Percentiles rank a stretch among this genome's conserved stretches.
These are phyloP conservation scores for Paracoccidioides brasiliensis DNA, from an alignment of 2,329 filamentous ascomycete genomes.

Conservation along the genomic window DNA sequence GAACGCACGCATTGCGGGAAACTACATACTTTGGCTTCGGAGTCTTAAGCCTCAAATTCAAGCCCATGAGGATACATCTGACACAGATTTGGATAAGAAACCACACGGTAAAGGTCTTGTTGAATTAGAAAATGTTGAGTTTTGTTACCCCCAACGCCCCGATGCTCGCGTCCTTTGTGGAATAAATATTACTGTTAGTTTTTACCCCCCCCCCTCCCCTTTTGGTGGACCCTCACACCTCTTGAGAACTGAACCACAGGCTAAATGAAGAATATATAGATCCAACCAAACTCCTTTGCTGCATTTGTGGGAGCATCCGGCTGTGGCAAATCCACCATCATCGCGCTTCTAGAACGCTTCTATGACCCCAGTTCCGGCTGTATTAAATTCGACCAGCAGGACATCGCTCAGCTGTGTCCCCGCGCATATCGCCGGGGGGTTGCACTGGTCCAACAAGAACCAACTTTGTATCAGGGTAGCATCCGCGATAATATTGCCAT, in stretches of 20 bases:
- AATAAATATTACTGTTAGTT: constrained; percentile 14
- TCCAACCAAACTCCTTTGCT: constrained; percentile 38
- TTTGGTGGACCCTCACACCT: neutral
- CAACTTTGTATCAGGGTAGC: constrained; percentile 57
- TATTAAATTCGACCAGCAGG: constrained; percentile 46
- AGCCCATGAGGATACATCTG: constrained; percentile 14
- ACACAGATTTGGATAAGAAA: constrained; percentile 19
- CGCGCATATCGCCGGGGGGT: constrained; percentile 50
- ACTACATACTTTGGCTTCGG: constrained; percentile 40
- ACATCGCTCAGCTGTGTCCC: constrained; percentile 47
- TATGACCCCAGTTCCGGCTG: constrained; percentile 54
- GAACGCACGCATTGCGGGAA: constrained; percentile 37
- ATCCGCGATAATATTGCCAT: constrained; percentile 58
- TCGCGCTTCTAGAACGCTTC: constrained; percentile 50
- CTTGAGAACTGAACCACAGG: neutral
- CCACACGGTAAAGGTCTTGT: constrained; percentile 25
- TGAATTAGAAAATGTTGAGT: constrained; percentile 34
- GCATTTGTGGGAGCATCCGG: constrained; percentile 46
- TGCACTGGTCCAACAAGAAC: constrained; percentile 62
- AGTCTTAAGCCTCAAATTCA: constrained; percentile 7
- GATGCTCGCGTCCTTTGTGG: constrained; percentile 18
- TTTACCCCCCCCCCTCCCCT: neutral
- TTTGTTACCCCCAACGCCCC: constrained; percentile 21
- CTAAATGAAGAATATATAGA: constrained; percentile 11
- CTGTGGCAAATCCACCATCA: constrained; percentile 54